These are phyloP conservation scores for Tephrocybe sp. DNA, from an alignment of 768 basidiomycete species.

Conservation along the genomic window DNA sequence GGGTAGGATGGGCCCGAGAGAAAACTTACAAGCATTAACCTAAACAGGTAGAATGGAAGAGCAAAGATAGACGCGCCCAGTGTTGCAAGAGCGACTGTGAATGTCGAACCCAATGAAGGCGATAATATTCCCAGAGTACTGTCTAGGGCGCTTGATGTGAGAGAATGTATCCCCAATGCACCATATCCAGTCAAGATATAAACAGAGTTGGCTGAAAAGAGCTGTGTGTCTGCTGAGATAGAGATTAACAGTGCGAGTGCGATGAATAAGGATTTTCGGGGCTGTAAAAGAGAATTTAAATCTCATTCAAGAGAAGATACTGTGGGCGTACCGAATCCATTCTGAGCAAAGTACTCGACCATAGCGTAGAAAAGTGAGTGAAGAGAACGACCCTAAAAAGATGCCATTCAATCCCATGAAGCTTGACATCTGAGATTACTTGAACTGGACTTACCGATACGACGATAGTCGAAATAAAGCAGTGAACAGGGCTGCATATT, in stretches of 20 bases:
- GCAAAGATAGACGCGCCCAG: constrained; percentile 63
- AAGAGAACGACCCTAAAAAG: constrained; percentile 62
- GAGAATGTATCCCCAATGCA: constrained; percentile 56
- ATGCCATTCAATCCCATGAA: constrained; percentile 1
- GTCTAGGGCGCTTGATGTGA: constrained; percentile 59
- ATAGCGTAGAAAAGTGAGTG: constrained; percentile 65
- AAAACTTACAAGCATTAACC: constrained; percentile 53
- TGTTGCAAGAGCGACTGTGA: constrained; percentile 52
- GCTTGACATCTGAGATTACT: not conserved
- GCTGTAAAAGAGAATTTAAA: constrained; percentile 29
- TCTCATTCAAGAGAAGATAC: not conserved
- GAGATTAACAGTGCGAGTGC: constrained; percentile 49
- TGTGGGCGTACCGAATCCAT: constrained; percentile 41
- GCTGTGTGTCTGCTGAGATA: constrained; percentile 53
- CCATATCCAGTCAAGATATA: constrained; percentile 61
- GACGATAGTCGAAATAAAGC: constrained; percentile 69
- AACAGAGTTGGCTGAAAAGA: constrained; percentile 36
- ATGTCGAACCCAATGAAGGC: constrained; percentile 54
- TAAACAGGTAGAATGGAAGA: constrained; percentile 62
- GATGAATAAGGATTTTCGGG: constrained; percentile 47
- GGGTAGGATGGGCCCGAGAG: not conserved
- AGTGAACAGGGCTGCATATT: constrained; percentile 63
- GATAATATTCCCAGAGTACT: constrained; percentile 58
- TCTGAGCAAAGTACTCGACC: constrained; percentile 54
- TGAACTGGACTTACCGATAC: constrained; percentile 45